Evolutionary conservation across 495 filamentous ascomycete genomes (phyloP), one percentile per base, ranked within the genome.

Genomic region (Tuber indicum): DNA sequence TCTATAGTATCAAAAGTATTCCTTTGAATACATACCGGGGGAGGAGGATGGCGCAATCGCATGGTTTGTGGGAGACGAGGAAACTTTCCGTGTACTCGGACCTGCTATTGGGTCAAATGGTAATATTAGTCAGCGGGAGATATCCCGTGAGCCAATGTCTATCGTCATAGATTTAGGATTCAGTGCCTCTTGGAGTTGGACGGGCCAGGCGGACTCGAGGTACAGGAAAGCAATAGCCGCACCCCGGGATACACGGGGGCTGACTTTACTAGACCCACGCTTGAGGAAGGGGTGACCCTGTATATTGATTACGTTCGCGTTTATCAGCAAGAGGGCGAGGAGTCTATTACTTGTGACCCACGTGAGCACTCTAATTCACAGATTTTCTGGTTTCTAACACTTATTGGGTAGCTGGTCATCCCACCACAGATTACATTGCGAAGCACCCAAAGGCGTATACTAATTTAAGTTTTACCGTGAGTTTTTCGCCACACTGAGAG

Each of bases 91-190:
- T 36, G 21, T 39, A 32, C 23, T 17, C 6, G 79, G 92, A 91
- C 7, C 88, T 91, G 90, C 78, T 26, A 76, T 81, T 62, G 76
- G 81, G 23, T 81, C 81, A 71, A 83, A 82, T 49, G 81, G 81
- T 7, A 82, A 83, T 17, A 41, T 81, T 39, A 76, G 75, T 10
- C 78, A 82, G 46, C 43, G 81, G 43, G 81, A 83, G 19, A 72
- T 81, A 42, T 80, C 78, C 2, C 81, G 70, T 41, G 81, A 83
- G 62, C 81, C 81, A 36, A 78, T 83, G 81, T 82, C 89, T 21
- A 84, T 93, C 10, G 84, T 93, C 74, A 87, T 91, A 83, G 94
- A 94, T 77, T 87, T 94, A 84, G 92, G 92, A 74, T 91, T 94
- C 87, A 91, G 90, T 3, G 86, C 87, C 71, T 89, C 87, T 77